phyloP scores from a whole-genome alignment of 768 basidiomycete species.

The Leccinellum albellum region DNA sequence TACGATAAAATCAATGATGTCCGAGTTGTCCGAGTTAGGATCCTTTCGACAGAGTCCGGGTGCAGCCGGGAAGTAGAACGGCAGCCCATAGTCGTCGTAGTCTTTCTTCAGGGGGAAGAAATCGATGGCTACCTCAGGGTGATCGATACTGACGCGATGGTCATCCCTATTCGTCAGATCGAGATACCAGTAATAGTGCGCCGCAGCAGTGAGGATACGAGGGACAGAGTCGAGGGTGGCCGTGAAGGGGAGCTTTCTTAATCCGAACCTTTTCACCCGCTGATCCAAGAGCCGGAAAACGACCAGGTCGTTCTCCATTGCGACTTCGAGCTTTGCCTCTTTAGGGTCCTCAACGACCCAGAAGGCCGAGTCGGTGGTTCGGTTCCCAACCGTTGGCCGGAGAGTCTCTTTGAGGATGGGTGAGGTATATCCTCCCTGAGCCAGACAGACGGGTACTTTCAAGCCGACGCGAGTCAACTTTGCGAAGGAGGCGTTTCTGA shows the following conservation, averaged over 20 bases:
- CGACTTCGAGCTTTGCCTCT: slow-evolving; percentile 3
- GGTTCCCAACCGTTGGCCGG: neutral
- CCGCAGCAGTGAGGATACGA: neutral
- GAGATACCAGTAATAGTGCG: neutral
- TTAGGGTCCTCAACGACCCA: neutral
- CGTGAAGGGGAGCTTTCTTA: neutral
- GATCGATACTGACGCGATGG: neutral
- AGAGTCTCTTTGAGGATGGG: neutral
- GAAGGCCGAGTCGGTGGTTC: neutral
- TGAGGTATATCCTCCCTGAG: neutral
- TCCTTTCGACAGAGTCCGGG: neutral
- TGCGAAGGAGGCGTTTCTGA: neutral
- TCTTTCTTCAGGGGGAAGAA: neutral
- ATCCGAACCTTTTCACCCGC: neutral
- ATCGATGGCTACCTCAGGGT: neutral
- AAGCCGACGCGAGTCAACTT: neutral
- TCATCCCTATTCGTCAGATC: neutral
- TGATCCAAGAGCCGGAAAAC: neutral
- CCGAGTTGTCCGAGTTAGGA: neutral
- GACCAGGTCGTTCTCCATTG: neutral
- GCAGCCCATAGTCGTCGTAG: neutral
- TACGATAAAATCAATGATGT: neutral
- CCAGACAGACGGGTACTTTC: neutral
- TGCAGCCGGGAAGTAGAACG: neutral
- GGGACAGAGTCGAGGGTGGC: neutral